phyloP scores from a whole-genome alignment of 1,284 basidiomycete species.

The Gomphus bonarii region DNA sequence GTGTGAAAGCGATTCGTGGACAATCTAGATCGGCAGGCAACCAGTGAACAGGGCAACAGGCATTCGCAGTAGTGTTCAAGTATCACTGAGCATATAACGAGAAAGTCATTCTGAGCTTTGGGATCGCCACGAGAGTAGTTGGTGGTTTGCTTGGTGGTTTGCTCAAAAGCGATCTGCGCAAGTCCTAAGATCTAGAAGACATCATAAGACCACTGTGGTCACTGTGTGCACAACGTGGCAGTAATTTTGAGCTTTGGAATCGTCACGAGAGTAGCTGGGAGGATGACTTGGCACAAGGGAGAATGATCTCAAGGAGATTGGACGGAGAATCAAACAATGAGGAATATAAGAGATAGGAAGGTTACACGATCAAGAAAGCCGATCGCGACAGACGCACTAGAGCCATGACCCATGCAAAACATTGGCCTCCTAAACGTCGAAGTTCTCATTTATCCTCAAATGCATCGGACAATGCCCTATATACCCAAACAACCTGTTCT shows the following conservation, averaged over 20 bases:
- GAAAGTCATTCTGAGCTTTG: background rate
- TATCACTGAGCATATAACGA: background rate
- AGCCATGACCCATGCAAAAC: background rate
- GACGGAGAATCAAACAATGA: background rate
- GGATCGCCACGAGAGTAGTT: background rate
- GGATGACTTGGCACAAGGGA: background rate
- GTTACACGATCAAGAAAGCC: background rate
- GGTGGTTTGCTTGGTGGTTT: too few species aligned
- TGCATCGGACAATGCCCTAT: constrained; percentile 43
- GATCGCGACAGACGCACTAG: background rate
- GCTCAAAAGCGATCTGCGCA: too few species aligned
- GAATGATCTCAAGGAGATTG: background rate
- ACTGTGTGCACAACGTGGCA: background rate
- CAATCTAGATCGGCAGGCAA: too few species aligned
- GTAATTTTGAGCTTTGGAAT: background rate
- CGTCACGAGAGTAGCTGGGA: background rate
- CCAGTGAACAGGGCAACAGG: background rate
- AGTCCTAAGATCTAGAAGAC: too few species aligned
- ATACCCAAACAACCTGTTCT: constrained; percentile 59
- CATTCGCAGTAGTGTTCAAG: background rate
- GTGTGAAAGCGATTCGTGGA: too few species aligned
- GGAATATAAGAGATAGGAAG: background rate
- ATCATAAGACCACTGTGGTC: too few species aligned
- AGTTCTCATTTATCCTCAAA: constrained; percentile 8
- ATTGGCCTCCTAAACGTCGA: background rate